A percentile compares a stretch with the other conserved stretches of the same genome.
Evolutionary conservation across 805 yeast genomes (phyloP).

Genomic region (Candida adriatica): DNA sequence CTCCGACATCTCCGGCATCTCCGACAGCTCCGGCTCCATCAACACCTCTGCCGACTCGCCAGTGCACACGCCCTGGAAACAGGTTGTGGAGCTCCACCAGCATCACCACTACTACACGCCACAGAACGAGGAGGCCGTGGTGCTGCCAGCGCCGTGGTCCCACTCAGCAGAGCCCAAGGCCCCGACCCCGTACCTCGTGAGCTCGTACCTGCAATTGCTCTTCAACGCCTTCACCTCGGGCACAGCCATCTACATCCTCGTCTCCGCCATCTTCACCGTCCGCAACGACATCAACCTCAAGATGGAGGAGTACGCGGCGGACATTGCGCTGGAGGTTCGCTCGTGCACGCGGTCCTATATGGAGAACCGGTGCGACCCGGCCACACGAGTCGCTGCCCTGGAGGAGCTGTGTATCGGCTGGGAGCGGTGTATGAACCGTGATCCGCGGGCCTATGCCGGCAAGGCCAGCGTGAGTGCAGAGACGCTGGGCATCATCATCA

Average conservation of each 20-base stretch:
- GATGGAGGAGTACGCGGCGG: slow-evolving; percentile 40
- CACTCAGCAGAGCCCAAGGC: slow-evolving; percentile 42
- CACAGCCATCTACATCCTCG: slow-evolving; percentile 37
- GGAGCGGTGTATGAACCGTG: slow-evolving; percentile 61
- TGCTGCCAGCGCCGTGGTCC: slow-evolving; percentile 58
- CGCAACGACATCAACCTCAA: slow-evolving; percentile 46
- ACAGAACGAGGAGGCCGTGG: slow-evolving; percentile 7
- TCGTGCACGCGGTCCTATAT: slow-evolving; percentile 45
- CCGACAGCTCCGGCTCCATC: slow-evolving; percentile 2
- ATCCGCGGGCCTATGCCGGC: slow-evolving; percentile 35
- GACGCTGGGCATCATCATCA: slow-evolving; percentile 53
- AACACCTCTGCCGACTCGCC: slow-evolving; percentile 6
- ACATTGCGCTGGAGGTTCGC: slow-evolving; percentile 43
- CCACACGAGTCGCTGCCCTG: slow-evolving; percentile 50
- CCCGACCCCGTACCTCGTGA: slow-evolving; percentile 46
- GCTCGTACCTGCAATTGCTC: slow-evolving; percentile 54
- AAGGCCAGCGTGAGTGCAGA: slow-evolving; percentile 55
- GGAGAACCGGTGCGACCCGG: slow-evolving; percentile 53
- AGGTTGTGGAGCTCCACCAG: slow-evolving; percentile 34
- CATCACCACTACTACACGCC: slow-evolving; percentile 35
- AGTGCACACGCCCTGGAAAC: slow-evolving; percentile 13
- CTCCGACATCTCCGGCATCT: slow-evolving; percentile 9
- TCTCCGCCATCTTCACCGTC: slow-evolving; percentile 40
- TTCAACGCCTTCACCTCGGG: slow-evolving; percentile 42
- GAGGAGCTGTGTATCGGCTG: slow-evolving; percentile 51